Evolutionary conservation across 805 yeast species (phyloP).

Genomic region (Pichia thaimueangensis): DNA sequence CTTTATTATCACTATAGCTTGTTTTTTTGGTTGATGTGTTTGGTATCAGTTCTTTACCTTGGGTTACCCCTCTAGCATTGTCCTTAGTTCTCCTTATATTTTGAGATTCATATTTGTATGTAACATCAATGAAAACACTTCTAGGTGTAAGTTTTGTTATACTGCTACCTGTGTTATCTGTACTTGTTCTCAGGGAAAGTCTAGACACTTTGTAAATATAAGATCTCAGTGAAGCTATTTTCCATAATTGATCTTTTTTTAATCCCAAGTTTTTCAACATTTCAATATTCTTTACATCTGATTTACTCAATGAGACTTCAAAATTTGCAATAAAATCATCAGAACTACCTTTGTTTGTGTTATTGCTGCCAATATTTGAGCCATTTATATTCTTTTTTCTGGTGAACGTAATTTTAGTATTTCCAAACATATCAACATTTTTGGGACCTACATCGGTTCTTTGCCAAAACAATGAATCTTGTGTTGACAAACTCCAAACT

Average conservation of each 20-base stretch:
- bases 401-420: slow-evolving; percentile 32
- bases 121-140: slow-evolving; percentile 45
- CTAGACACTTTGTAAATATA: slow-evolving; percentile 58
- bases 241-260: slow-evolving; percentile 72
- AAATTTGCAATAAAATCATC: slow-evolving; percentile 34
- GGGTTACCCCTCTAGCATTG: background rate
- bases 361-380: background rate
- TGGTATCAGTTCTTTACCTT: background rate
- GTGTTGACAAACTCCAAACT: slow-evolving; percentile 65
- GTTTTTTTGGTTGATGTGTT: background rate
- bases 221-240: slow-evolving; percentile 61
- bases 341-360: slow-evolving; percentile 10
- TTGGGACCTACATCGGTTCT: slow-evolving; percentile 24
- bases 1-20: background rate
- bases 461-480: slow-evolving; percentile 77
- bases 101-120: slow-evolving; percentile 19
- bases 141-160: slow-evolving; percentile 36
- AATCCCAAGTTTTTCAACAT: slow-evolving; percentile 70
- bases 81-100: background rate
- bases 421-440: slow-evolving; percentile 40
- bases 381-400: slow-evolving; percentile 17
- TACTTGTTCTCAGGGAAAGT: slow-evolving; percentile 13
- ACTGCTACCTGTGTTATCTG: background rate
- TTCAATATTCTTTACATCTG: slow-evolving; percentile 68
- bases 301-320: slow-evolving; percentile 51